These are phyloP conservation scores for Boletus holoroseus DNA, from an alignment of 1,284 basidiomycete genomes.

Conservation along the genomic window DNA sequence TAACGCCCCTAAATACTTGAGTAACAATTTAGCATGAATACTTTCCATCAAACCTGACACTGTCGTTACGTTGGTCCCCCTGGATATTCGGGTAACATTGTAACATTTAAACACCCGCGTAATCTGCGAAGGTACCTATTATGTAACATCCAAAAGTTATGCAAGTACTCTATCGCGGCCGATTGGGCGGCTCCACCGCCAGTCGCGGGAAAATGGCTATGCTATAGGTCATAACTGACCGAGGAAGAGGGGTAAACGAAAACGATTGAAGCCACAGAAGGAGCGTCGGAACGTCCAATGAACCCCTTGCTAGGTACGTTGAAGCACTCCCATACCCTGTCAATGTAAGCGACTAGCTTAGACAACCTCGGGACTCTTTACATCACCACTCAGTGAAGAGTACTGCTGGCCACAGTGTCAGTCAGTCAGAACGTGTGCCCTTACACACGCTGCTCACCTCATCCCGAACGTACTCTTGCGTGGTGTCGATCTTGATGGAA, in stretches of 20 bases:
- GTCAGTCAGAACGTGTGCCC: background rate
- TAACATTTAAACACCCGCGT: background rate
- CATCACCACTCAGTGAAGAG: conserved; percentile 17
- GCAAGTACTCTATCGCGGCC: conserved; percentile 11
- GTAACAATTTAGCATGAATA: background rate
- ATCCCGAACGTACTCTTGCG: conserved; percentile 30
- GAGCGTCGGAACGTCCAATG: background rate
- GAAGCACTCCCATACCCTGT: background rate
- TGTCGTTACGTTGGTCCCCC: background rate
- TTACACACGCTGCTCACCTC: conserved; percentile 21
- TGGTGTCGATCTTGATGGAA: conserved; percentile 34
- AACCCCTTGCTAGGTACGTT: conserved; percentile 6
- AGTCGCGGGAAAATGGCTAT: conserved; percentile 14
- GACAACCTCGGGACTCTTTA: conserved; percentile 24
- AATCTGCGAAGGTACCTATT: background rate
- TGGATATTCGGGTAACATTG: background rate
- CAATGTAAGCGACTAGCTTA: conserved; percentile 1
- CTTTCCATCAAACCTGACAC: background rate
- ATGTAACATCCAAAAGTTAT: conserved; percentile 1
- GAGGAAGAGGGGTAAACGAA: conserved; percentile 1
- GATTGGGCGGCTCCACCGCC: conserved; percentile 9
- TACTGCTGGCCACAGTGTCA: conserved; percentile 15
- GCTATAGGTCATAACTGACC: conserved; percentile 14
- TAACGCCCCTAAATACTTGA: no score
- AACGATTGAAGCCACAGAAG: conserved; percentile 11